Evolutionary conservation across 1,284 basidiomycete genomes (phyloP).

Genomic region (Boletellus sp.): DNA sequence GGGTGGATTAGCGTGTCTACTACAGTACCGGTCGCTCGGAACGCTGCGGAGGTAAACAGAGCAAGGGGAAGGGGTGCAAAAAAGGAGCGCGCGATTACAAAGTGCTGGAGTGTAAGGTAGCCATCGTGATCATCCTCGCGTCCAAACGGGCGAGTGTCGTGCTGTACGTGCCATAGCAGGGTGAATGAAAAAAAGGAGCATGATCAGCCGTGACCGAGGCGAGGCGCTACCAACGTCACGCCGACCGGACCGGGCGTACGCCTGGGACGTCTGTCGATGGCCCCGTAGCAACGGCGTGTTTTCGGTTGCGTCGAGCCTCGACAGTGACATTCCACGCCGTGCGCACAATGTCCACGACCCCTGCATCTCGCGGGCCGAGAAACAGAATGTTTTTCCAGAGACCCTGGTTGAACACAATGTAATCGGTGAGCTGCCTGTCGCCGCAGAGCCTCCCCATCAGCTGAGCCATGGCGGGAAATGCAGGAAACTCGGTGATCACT

Average conservation of each 20-base stretch:
- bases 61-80: not conserved
- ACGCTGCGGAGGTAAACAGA: constrained; percentile 2
- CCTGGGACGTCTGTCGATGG: constrained; percentile 13
- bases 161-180: constrained; percentile 18
- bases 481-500: constrained; percentile 47
- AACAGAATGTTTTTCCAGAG: constrained; percentile 44
- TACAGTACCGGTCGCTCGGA: constrained; percentile 13
- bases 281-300: constrained; percentile 12
- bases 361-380: constrained; percentile 36
- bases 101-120: constrained; percentile 6
- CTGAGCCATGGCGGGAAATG: constrained; percentile 53
- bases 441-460: constrained; percentile 33
- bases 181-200: constrained; percentile 15
- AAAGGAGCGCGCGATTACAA: constrained; percentile 20
- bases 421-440: constrained; percentile 29
- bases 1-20: constrained; percentile 23
- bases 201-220: constrained; percentile 15
- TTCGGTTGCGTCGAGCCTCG: constrained; percentile 37
- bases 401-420: constrained; percentile 38
- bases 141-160: constrained; percentile 23
- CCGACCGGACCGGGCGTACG: constrained; percentile 1
- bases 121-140: constrained; percentile 29
- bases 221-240: constrained; percentile 18
- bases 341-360: constrained; percentile 35
- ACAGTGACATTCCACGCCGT: constrained; percentile 43